Percentiles rank a stretch among this genome's conserved stretches.
phyloP scores from a whole-genome alignment of 495 filamentous ascomycete species.

The Penicillium waksmanii region DNA sequence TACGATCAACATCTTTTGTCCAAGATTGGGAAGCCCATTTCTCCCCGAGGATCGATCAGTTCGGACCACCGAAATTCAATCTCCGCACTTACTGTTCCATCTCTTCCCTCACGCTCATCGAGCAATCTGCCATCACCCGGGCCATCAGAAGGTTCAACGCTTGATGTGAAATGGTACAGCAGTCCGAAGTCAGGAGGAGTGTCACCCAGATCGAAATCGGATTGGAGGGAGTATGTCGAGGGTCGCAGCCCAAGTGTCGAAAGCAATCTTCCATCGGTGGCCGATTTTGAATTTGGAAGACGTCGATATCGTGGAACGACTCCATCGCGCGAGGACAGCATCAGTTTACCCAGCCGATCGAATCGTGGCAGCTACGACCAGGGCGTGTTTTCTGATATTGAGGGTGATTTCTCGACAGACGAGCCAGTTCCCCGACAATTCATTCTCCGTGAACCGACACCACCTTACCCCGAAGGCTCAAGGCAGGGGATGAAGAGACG shows the following conservation, averaged over 20 bases:
- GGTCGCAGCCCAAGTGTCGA: conserved; percentile 56
- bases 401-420: conserved; percentile 69
- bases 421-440: conserved; percentile 59
- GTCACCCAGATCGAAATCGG: conserved; percentile 48
- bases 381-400: conserved; percentile 62
- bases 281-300: conserved; percentile 47
- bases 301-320: conserved; percentile 45
- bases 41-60: conserved; percentile 58
- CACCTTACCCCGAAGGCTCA: conserved; percentile 44
- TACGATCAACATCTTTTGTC: conserved; percentile 82
- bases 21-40: conserved; percentile 69
- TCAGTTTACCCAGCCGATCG: conserved; percentile 50
- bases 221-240: conserved; percentile 49
- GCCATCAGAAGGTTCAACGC: conserved; percentile 45
- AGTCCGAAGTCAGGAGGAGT: conserved; percentile 50
- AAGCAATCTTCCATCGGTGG: conserved; percentile 48
- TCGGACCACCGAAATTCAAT: conserved; percentile 56
- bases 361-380: conserved; percentile 67
- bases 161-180: conserved; percentile 46
- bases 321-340: conserved; percentile 52
- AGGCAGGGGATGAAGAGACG: conserved; percentile 73
- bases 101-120: conserved; percentile 39
- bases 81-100: conserved; percentile 50
- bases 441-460: conserved; percentile 61
- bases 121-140: conserved; percentile 51